A percentile compares a stretch with the other conserved stretches of the same genome.
Evolutionary conservation across 139 green algal species (phyloP).

Genomic region (Choricystis sp.): DNA sequence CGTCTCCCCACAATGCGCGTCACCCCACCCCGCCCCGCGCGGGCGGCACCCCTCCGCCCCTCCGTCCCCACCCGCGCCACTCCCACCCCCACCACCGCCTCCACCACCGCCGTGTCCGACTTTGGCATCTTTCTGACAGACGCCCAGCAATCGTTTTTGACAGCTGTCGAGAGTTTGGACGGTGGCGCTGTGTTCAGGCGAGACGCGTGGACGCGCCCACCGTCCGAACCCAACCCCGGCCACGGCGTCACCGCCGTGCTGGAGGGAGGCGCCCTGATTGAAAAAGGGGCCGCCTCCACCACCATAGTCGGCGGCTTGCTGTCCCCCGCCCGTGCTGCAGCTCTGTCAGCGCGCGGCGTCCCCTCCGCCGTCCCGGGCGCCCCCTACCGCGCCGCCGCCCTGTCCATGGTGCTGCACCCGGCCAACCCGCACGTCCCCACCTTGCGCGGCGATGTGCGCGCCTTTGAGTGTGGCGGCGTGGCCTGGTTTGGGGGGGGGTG

Average conservation of each 20-base stretch:
- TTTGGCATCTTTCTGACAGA: no score
- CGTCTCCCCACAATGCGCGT: no score
- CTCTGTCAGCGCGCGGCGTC: slow-evolving; percentile 51
- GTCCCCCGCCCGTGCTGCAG: slow-evolving; percentile 34
- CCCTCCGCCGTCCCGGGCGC: slow-evolving; percentile 46
- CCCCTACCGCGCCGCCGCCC: slow-evolving; percentile 65
- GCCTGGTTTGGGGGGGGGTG: slow-evolving; percentile 87
- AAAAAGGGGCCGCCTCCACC: slow-evolving; percentile 83
- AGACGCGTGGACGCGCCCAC: slow-evolving; percentile 41
- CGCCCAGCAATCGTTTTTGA: slow-evolving; percentile 1
- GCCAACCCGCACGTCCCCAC: slow-evolving; percentile 78
- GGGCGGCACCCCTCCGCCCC: no score
- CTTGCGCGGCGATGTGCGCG: slow-evolving; percentile 78
- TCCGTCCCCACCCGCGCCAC: no score
- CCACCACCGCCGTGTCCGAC: no score
- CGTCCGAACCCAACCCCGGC: slow-evolving; percentile 29
- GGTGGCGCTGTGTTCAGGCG: slow-evolving; percentile 29
- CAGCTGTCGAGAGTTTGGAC: slow-evolving; percentile 30
- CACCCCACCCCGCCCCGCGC: no score
- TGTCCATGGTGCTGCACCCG: slow-evolving; percentile 89
- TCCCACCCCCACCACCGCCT: neutral
- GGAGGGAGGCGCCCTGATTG: slow-evolving; percentile 70
- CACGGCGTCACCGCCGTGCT: slow-evolving; percentile 86
- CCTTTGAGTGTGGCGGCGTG: slow-evolving; percentile 65
- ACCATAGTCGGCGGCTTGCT: slow-evolving; percentile 53